These are phyloP conservation scores for Arthroderma uncinatum DNA, from an alignment of 2,329 filamentous ascomycete genomes.

Conservation along the genomic window DNA sequence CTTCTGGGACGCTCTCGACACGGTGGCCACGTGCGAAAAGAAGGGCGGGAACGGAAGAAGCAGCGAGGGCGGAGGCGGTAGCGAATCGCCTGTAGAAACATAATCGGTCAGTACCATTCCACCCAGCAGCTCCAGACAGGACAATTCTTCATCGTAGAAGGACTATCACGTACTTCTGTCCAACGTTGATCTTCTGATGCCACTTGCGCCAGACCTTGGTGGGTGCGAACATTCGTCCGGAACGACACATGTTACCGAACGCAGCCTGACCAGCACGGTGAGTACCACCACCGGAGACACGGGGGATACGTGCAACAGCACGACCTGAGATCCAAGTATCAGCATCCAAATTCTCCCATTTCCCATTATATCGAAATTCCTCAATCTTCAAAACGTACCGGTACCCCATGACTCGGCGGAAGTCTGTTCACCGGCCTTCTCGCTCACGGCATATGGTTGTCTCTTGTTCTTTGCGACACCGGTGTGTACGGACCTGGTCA, in stretches of 20 bases:
- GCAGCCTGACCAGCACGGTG: constrained; percentile 99
- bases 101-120: constrained; percentile 8
- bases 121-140: not conserved
- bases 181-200: constrained; percentile 99
- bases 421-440: constrained; percentile 99
- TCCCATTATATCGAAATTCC: constrained; percentile 12
- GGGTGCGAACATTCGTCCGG: constrained; percentile 99
- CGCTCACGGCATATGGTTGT: constrained; percentile 98
- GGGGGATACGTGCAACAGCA: constrained; percentile 99
- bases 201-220: constrained; percentile 99
- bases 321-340: constrained; percentile 53
- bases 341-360: constrained; percentile 11
- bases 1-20: constrained; percentile 82
- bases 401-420: constrained; percentile 99
- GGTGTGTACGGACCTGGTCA: constrained; percentile 64
- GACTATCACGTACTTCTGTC: constrained; percentile 68
- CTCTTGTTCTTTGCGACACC: constrained; percentile 99
- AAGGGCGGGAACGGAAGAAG: constrained; percentile 87
- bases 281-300: constrained; percentile 99
- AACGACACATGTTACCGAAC: constrained; percentile 99
- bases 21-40: constrained; percentile 96
- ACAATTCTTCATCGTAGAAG: not conserved
- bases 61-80: constrained; percentile 92
- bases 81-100: constrained; percentile 65
- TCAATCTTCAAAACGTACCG: constrained; percentile 51